Percentiles rank a stretch among this genome's conserved stretches.
Conservation (phyloP, 2,329 filamentous ascomycete species). For the Alternaria sp. region DNA sequence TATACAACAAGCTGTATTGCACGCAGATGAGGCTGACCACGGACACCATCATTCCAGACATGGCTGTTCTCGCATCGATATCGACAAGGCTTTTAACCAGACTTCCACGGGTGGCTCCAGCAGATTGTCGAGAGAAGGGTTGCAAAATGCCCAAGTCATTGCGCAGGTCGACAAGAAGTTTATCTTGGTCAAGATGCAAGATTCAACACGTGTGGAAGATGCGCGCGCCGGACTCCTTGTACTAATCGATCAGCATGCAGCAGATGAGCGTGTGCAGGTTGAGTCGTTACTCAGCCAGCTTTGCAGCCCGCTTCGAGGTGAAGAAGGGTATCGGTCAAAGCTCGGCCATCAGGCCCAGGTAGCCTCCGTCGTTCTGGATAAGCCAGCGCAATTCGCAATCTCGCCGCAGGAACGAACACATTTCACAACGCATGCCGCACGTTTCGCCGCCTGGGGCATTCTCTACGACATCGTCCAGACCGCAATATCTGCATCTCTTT, state of each 20-base stretch:
- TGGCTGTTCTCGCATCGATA: conserved; percentile 17
- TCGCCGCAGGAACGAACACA: conserved; percentile 65
- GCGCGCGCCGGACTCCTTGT: conserved; percentile 60
- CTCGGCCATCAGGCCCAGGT: conserved; percentile 42
- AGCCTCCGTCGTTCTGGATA: conserved; percentile 47
- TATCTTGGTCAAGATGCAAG: conserved; percentile 69
- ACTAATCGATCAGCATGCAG: conserved; percentile 91
- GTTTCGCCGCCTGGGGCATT: conserved; percentile 79
- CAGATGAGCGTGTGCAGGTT: conserved; percentile 84
- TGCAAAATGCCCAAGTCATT: conserved; percentile 66
- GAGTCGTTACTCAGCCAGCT: conserved; percentile 72
- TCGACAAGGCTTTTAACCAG: conserved; percentile 33
- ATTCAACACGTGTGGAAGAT: not conserved
- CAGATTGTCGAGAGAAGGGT: conserved; percentile 64
- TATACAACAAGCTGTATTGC: conserved; percentile 49
- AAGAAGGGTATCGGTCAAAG: not conserved
- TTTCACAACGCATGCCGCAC: conserved; percentile 59
- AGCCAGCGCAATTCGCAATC: conserved; percentile 70
- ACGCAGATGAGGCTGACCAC: conserved; percentile 13
- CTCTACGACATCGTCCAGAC: conserved; percentile 60
- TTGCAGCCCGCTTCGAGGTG: conserved; percentile 36
- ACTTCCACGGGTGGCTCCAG: conserved; percentile 25
- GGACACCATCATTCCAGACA: not conserved
- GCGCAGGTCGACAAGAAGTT: conserved; percentile 91
- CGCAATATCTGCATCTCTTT: not conserved